A percentile compares a stretch with the other conserved stretches of the same genome.
These are phyloP conservation scores for Colletotrichum liaoningense DNA, from an alignment of 2,329 filamentous ascomycete genomes.

Conservation along the genomic window DNA sequence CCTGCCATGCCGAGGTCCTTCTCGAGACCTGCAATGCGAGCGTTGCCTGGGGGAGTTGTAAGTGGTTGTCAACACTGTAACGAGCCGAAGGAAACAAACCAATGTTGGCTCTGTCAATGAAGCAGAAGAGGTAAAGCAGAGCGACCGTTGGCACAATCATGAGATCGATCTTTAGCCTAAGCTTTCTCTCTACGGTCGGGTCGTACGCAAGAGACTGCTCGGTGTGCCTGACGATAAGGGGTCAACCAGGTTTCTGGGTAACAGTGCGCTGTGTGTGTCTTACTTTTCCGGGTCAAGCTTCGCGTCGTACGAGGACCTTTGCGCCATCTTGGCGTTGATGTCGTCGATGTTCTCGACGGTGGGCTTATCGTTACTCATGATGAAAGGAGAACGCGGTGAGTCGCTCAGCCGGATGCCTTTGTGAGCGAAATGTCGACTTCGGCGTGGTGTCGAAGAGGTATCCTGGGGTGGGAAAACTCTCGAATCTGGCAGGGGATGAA, in stretches of 20 bases:
- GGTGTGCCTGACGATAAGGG: background rate
- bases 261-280: background rate
- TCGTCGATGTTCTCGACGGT: constrained; percentile 24
- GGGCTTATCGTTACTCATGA: constrained; percentile 21
- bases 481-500: background rate
- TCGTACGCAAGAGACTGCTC: constrained; percentile 39
- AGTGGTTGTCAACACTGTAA: background rate
- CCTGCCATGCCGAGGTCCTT: constrained; percentile 63
- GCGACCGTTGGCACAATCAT: constrained; percentile 72
- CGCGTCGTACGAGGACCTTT: background rate
- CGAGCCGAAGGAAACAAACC: constrained; percentile 51
- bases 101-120: constrained; percentile 76
- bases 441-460: background rate
- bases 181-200: constrained; percentile 43
- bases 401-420: constrained; percentile 1
- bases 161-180: constrained; percentile 70
- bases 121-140: constrained; percentile 74
- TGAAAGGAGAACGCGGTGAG: background rate
- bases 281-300: constrained; percentile 20
- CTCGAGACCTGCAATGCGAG: constrained; percentile 67
- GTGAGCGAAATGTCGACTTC: constrained; percentile 8
- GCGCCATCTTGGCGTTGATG: constrained; percentile 12
- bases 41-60: constrained; percentile 59
- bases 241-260: background rate
- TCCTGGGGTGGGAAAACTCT: background rate